Percentiles rank a stretch among this genome's conserved stretches.
phyloP scores from a whole-genome alignment of 495 filamentous ascomycete genomes.

The Lasiosphaeriaceae sp. region DNA sequence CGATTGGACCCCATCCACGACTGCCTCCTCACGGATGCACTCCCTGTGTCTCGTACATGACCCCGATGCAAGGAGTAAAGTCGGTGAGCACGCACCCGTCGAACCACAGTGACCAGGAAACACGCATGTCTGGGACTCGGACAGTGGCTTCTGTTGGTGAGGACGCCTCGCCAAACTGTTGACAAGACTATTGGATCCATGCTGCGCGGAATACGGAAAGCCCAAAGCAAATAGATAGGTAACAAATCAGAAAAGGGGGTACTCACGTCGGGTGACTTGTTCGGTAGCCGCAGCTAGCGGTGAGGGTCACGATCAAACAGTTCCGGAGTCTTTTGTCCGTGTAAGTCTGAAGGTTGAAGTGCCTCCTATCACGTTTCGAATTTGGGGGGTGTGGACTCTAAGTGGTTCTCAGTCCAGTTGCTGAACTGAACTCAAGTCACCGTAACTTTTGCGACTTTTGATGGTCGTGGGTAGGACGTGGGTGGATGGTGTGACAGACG shows the following conservation, averaged over 20 bases:
- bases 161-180: background rate
- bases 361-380: no score
- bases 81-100: conserved; percentile 16
- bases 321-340: no score
- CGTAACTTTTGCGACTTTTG: no score
- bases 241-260: background rate
- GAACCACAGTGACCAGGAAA: background rate
- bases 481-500: no score
- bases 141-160: background rate
- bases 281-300: background rate
- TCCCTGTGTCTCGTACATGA: conserved; percentile 1
- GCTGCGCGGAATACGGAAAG: background rate
- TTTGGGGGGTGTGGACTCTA: no score
- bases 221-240: background rate
- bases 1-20: background rate
- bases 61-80: conserved; percentile 15
- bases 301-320: background rate
- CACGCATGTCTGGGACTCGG: background rate
- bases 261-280: background rate
- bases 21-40: background rate
- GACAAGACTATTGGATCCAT: background rate
- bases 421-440: no score
- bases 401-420: no score
- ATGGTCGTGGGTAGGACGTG: no score
- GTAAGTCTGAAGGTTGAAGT: no score